These are phyloP conservation scores for Onygenales sp. DNA, from an alignment of 2,329 filamentous ascomycete species.

Conservation along the genomic window DNA sequence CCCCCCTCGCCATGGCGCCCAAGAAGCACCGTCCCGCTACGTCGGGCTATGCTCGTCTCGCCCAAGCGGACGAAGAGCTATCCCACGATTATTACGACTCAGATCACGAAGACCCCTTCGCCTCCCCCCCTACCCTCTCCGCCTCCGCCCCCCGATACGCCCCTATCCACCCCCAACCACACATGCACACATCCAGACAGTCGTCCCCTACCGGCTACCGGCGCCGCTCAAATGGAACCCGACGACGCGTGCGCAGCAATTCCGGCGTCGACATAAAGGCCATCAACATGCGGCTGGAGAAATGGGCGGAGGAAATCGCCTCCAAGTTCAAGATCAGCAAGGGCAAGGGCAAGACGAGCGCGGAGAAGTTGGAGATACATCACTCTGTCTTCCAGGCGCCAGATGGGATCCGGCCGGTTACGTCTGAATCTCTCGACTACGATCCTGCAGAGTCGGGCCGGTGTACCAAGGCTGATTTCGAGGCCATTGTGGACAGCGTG, in stretches of 20 bases:
- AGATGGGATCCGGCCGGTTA: slow-evolving; percentile 73
- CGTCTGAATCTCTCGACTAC: slow-evolving; percentile 60
- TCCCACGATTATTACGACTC: slow-evolving; percentile 41
- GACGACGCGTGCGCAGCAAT: slow-evolving; percentile 56
- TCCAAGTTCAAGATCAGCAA: slow-evolving; percentile 87
- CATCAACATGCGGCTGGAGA: slow-evolving; percentile 88
- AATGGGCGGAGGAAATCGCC: slow-evolving; percentile 97
- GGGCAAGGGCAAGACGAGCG: slow-evolving; percentile 61
- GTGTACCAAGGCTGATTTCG: slow-evolving; percentile 73
- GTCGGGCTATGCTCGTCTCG: slow-evolving; percentile 76
- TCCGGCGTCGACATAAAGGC: slow-evolving; percentile 91
- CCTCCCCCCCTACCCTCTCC: slow-evolving; percentile 46
- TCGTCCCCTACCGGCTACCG: slow-evolving; percentile 32
- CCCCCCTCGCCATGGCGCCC: slow-evolving; percentile 24
- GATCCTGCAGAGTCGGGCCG: slow-evolving; percentile 45
- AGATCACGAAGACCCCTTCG: slow-evolving; percentile 53
- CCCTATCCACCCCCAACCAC: slow-evolving; percentile 43
- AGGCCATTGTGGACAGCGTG: slow-evolving; percentile 84
- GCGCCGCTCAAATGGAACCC: slow-evolving; percentile 35
- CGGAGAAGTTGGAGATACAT: slow-evolving; percentile 87
- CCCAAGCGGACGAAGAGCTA: slow-evolving; percentile 61
- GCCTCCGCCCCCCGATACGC: slow-evolving; percentile 52
- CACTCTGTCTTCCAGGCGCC: slow-evolving; percentile 94
- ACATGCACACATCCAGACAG: slow-evolving; percentile 38
- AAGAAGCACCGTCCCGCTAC: slow-evolving; percentile 54